A percentile compares a stretch with the other conserved stretches of the same genome.
Conservation (phyloP, 2,329 filamentous ascomycete genomes). For the Sordariomycetes sp. region DNA sequence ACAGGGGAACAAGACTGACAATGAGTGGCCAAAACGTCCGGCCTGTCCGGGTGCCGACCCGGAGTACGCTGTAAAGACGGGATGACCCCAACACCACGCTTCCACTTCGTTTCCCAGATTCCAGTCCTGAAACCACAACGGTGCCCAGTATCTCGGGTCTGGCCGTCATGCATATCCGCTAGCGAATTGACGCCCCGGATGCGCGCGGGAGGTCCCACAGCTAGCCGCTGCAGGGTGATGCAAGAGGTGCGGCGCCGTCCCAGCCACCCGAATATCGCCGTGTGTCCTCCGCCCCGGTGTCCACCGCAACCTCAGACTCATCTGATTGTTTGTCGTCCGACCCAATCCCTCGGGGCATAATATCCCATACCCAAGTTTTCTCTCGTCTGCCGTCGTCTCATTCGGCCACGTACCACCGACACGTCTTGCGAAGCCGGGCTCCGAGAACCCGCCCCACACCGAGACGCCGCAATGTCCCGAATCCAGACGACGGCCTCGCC, state of each 20-base stretch:
- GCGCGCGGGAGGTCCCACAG: background rate
- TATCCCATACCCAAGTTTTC: background rate
- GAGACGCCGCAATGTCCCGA: background rate
- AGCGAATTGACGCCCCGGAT: background rate
- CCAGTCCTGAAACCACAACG: too few relatives aligned
- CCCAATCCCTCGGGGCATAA: background rate
- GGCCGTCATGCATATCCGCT: background rate
- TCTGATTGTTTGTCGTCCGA: too few relatives aligned
- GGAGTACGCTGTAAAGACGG: too few relatives aligned
- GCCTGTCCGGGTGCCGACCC: too few relatives aligned
- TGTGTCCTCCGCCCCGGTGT: background rate
- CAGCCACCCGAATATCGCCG: background rate
- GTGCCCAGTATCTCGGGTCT: background rate
- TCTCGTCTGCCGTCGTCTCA: background rate
- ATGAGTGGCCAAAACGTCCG: too few relatives aligned
- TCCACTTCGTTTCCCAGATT: background rate
- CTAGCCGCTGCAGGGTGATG: background rate
- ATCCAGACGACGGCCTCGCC: background rate
- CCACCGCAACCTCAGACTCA: background rate
- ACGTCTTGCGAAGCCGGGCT: too few relatives aligned
- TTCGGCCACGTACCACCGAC: too few relatives aligned
- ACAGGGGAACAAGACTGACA: too few relatives aligned
- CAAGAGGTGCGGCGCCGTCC: background rate
- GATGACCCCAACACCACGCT: background rate
- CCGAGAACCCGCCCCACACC: too few relatives aligned